These are phyloP conservation scores for Infundibulicybe gibba DNA, from an alignment of 768 basidiomycete species.

Conservation along the genomic window DNA sequence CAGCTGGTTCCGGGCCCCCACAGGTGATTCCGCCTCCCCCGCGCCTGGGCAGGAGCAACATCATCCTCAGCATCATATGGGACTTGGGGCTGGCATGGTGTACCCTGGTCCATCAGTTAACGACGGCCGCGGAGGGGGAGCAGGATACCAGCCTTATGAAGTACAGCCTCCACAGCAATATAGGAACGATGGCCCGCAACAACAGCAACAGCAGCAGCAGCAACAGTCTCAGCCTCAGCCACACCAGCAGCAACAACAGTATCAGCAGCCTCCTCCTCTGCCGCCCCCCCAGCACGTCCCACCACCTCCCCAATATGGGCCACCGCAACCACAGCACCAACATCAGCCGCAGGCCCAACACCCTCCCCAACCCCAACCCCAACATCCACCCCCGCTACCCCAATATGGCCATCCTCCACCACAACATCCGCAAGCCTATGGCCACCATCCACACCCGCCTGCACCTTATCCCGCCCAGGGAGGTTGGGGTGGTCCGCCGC, in stretches of 20 bases:
- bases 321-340: conserved; percentile 4
- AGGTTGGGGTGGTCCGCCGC: conserved; percentile 11
- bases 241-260: conserved; percentile 10
- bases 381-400: conserved; percentile 19
- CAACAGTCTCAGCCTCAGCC: conserved; percentile 7
- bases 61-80: conserved; percentile 12
- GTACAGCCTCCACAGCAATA: background rate
- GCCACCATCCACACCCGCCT: conserved; percentile 11
- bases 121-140: conserved; percentile 24
- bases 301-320: conserved; percentile 5
- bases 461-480: conserved; percentile 9
- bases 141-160: conserved; percentile 18
- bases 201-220: conserved; percentile 20
- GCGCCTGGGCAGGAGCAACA: conserved; percentile 10
- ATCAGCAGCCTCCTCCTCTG: conserved; percentile 15
- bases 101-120: conserved; percentile 25
- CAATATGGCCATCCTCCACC: conserved; percentile 17
- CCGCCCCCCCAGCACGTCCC: conserved; percentile 9
- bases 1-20: conserved; percentile 12
- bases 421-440: conserved; percentile 14
- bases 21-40: conserved; percentile 15
- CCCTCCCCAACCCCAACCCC: conserved; percentile 11
- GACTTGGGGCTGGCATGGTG: conserved; percentile 11
- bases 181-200: conserved; percentile 1
- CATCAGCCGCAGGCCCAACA: conserved; percentile 6